Evolutionary conservation across 495 filamentous ascomycete genomes (phyloP), one percentile per base, ranked within the genome.

Genomic region (Talaromyces proteolyticus): DNA sequence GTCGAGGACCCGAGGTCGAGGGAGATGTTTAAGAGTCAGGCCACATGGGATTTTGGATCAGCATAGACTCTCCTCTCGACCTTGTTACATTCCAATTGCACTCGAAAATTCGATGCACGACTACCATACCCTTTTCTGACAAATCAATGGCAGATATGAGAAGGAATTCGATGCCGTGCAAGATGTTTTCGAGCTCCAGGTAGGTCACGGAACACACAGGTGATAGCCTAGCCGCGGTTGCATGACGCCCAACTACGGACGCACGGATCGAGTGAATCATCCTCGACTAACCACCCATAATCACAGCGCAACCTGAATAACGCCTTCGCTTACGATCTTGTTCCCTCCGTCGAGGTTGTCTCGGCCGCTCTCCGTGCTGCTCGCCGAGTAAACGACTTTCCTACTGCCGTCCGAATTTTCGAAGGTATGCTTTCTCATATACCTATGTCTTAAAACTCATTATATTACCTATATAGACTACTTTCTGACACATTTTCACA

Each of bases 101-200:
- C 41, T 47, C n/a, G n/a, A n/a, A n/a, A n/a, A n/a, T n/a, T n/a
- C n/a, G n/a, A n/a, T n/a, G n/a, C n/a, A n/a, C n/a, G n/a, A n/a
- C n/a, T n/a, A n/a, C n/a, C n/a, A n/a, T n/a, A n/a, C 52, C 37
- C 37, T 42, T 40, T 47, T 47, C 50, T 52, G 20, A 53, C 51
- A 42, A 51, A 58, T 44, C 46, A 64, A 66, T 62, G 50, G 49
- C 62, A 99, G 93, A 74, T 99, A 95, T 66, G 93, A 97, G 81
- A 95, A 95, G 79, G 93, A 99, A 74, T 99, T 99, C 70, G 91
- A 99, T 39, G 69, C 71, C 64, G 93, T 99, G 46, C 88, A 97
- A 73, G 93, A 99, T 77, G 93, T 96, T 58, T 99, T 99, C 74
- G 93, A 99, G 82, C 87, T 99, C 62, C 93, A 97, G 89, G 91